Base-by-base conservation (phyloP, 805 yeast species). In the Candida chilensis region DNA sequence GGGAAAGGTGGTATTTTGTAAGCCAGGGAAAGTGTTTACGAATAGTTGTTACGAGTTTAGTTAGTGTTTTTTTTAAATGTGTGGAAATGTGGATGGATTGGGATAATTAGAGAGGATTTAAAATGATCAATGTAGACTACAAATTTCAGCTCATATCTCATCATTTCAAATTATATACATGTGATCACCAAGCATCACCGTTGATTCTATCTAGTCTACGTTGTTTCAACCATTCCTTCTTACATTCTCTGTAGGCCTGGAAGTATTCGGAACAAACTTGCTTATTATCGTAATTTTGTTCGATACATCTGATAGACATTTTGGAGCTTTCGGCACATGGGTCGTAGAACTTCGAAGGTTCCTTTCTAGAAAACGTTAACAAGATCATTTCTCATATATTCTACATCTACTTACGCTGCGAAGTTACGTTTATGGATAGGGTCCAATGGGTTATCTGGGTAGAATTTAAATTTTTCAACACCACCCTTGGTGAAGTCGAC, bases 161-260 rank as follows among this genome's bases (percentile, higher is more conserved):
- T 19, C 11, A 19, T 19, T 19, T 19, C 11, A 11, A 9, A 19
- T 8, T 19, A 9, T 8, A 19, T 19, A 19, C 21, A 19, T 24
- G 10, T 24, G 8, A 8, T 13, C n/a, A 26, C 28, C 28, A 26
- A 9, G 18, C 17, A 5, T 26, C 16, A 6, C 28, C 28, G 19
- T 14, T 26, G 17, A 18, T 12, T 18, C 28, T 26, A n/a, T 26
- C 28, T 5, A 8, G 12, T 26, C 28, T 26, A 6, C 28, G 17
- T n/a, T 26, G 28, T 5, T 26, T 39, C 48, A 70, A 54, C 88
- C 88, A 82, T 37, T 69, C 82, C 45, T 78, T 78, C 49, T 82
- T 81, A 57, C 98, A 90, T 46, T 90, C 98, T 36, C 90, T 66
- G 50, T 90, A 90, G 0, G 96, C 96, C 44, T 79, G 86, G 51